phyloP scores from a whole-genome alignment of 768 basidiomycete species.

The Tylopilus vinaceipallidus region DNA sequence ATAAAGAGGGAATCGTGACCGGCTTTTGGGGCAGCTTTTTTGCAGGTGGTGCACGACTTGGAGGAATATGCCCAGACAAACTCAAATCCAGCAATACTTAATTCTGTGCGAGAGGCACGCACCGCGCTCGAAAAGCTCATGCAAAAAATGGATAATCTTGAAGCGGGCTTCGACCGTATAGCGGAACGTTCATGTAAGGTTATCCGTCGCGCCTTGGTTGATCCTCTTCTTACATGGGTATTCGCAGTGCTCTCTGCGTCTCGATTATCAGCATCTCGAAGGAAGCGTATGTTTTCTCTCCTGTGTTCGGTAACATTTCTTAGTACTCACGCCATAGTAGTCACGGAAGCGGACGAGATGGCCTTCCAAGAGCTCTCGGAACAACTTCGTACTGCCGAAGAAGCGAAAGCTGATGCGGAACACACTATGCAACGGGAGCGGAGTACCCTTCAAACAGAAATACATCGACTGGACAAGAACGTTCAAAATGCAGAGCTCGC shows the following conservation, averaged over 20 bases:
- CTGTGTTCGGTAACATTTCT: neutral
- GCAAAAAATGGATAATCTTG: constrained; percentile 74
- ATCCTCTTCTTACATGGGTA: constrained; percentile 2
- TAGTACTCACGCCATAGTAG: constrained; percentile 35
- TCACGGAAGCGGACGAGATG: constrained; percentile 71
- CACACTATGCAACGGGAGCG: constrained; percentile 58
- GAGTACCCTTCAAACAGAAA: constrained; percentile 51
- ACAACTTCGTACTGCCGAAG: constrained; percentile 60
- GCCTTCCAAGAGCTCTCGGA: constrained; percentile 70
- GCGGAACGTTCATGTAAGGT: constrained; percentile 80
- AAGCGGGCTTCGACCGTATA: constrained; percentile 80
- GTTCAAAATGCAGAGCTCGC: constrained; percentile 40
- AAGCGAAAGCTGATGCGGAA: constrained; percentile 57
- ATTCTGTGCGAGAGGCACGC: constrained; percentile 62
- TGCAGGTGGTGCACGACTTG: constrained; percentile 63
- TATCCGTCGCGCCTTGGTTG: neutral
- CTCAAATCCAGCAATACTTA: constrained; percentile 45
- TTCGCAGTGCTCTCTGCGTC: constrained; percentile 72
- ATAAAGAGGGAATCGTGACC: constrained; percentile 1
- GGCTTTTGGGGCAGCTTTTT: constrained; percentile 44
- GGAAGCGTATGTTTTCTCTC: constrained; percentile 57
- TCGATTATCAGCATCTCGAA: constrained; percentile 61
- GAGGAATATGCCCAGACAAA: constrained; percentile 52
- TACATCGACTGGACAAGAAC: constrained; percentile 48
- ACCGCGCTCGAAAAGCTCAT: constrained; percentile 65